Base-by-base conservation (phyloP, 768 basidiomycete species). In the Chalciporus pseudorubinellus region DNA sequence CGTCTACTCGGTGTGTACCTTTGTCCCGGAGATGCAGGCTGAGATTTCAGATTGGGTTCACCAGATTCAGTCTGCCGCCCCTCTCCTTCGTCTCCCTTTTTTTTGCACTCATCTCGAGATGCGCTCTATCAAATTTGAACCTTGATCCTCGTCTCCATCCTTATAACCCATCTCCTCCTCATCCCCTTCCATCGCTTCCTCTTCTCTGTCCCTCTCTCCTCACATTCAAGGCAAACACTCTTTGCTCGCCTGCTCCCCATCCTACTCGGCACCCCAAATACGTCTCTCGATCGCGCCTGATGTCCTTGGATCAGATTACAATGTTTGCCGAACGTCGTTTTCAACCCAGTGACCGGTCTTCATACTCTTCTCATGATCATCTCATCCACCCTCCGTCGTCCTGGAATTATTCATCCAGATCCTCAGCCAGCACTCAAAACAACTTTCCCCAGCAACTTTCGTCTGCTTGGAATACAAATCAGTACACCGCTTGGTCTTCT, bases 261-360 rank as follows among this genome's bases (percentile, higher is more conserved):
- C 46, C 42, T 12, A 1, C 34, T 24, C 21, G 1, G 7, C 41
- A 2, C 22, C 26, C 18, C 14, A 5, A 36, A 36, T 21, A 20
- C 24, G n/a, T 3, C 2, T 13, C 19, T 41, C 50, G 56, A 54
- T 62, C 51, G 38, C 38, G n/a, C 40, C 22, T 24, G 47, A 68
- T 68, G 69, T 68, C 67, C 1, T 52, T 68, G 59, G 67, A 68
- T 69, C 67, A 68, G 22, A 67, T 70, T 19, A 48, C 67, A 44
- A 36, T 68, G n/a, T 67, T 69, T 39, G 6, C 62, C 8, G 67
- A 69, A 9, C 60, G 69, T 55, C 67, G 67, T 51, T 69, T 68
- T 24, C 66, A 70, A 39, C 59, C 46, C 53, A 46, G 47, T 48
- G 66, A 68, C 20, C 54, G 68, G 47, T 11, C 47, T 4, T 55